Base-by-base conservation (phyloP, 805 yeast species). In the Kuraishia piskuri region DNA sequence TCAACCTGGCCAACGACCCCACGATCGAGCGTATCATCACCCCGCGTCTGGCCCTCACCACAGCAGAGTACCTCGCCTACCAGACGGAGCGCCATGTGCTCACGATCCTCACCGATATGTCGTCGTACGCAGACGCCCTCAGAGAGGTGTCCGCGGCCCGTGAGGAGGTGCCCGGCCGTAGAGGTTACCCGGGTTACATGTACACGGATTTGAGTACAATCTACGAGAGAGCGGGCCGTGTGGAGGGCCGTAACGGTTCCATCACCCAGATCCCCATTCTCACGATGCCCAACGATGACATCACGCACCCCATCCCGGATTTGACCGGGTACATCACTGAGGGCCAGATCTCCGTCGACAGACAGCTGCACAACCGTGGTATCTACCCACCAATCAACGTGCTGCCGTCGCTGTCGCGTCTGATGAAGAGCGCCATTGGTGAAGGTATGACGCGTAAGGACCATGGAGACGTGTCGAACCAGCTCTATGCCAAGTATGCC, bases 101-200 rank as follows among this genome's bases (percentile, higher is more conserved):
- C 75, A 94, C 98, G 52, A 92, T 94, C 66, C 82, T 94, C 69
- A 95, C 99, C 51, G 99, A 94, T 77, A 94, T 94, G 99, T 90
- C 97, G 24, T 94, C 99, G n/a, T 94, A 94, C 70, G 99, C 99
- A 46, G 99, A 94, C 72, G 99, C 99, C 46, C 78, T 94, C 68
- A 91, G 99, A 85, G 99, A 94, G 78, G 99, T 94, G 51, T 90
- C 97, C 58, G 99, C 99, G 57, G 99, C 99, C 50, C 90, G 99
- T 80, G 99, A 94, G 76, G 99, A 95, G 77, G 99, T 94, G 49
- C 99, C 99, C 69, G 99, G 99, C 80, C 90, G 99, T 83, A 90
- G 99, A 85, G 99, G 99, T 80, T 94, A 94, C 74, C 99, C 99
- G 59, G 99, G 99, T 88, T 94, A 94, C 74, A 94, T 94, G 99